phyloP scores from a whole-genome alignment of 495 filamentous ascomycete genomes.

The Aspergillus bertholletiae region DNA sequence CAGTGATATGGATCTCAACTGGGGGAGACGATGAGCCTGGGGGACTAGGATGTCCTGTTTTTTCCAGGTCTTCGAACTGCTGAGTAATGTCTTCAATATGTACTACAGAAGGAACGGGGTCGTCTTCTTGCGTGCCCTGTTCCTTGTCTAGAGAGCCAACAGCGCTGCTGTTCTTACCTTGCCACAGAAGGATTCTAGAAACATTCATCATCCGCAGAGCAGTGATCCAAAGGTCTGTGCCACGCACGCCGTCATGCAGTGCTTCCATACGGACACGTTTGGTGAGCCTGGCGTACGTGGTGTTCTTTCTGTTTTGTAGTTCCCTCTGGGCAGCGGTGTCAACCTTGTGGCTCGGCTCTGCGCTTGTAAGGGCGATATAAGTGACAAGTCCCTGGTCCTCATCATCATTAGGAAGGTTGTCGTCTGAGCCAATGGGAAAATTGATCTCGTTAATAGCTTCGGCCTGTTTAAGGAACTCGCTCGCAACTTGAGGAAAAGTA shows the following conservation, averaged over 20 bases:
- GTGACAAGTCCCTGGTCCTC: neutral
- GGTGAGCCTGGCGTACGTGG: conserved; percentile 15
- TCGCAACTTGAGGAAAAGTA: conserved; percentile 13
- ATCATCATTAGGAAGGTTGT: conserved; percentile 1
- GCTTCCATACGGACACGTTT: conserved; percentile 24
- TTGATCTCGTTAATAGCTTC: conserved; percentile 31
- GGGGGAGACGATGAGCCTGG: neutral
- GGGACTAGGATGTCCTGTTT: neutral
- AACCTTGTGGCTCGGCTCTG: neutral
- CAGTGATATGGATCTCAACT: neutral
- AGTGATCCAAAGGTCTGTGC: conserved; percentile 30
- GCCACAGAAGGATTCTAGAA: conserved; percentile 27
- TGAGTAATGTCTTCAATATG: neutral
- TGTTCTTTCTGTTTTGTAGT: conserved; percentile 16
- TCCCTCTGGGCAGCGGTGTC: conserved; percentile 13
- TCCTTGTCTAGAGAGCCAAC: conserved; percentile 5
- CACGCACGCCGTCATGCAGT: conserved; percentile 20
- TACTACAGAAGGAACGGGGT: neutral
- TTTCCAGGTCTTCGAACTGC: neutral
- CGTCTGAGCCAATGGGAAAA: conserved; percentile 4
- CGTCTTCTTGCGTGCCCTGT: neutral
- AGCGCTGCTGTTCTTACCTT: conserved; percentile 16
- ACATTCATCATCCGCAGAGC: conserved; percentile 31
- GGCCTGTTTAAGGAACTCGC: conserved; percentile 54
- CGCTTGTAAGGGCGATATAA: neutral